A percentile compares a stretch with the other conserved stretches of the same genome.
phyloP scores from a whole-genome alignment of 1,284 basidiomycete species.

The Thelephora terrestris region DNA sequence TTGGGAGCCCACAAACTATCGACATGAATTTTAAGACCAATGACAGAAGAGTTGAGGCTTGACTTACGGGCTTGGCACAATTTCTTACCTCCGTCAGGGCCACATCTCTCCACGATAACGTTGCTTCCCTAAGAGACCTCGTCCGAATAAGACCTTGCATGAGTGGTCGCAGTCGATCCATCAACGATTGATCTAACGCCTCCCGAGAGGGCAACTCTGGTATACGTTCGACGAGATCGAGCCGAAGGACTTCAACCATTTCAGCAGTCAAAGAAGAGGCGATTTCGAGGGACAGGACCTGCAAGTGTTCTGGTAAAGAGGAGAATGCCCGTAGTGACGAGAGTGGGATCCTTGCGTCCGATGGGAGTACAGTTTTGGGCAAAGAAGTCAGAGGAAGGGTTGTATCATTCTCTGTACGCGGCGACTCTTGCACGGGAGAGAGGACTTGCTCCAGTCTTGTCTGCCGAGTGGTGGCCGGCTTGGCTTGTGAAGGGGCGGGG shows the following conservation, averaged over 20 bases:
- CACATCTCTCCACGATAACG: slow-evolving; percentile 68
- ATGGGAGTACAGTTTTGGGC: slow-evolving; percentile 11
- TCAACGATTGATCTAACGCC: slow-evolving; percentile 30
- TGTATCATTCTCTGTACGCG: slow-evolving; percentile 12
- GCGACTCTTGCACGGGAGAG: slow-evolving; percentile 24
- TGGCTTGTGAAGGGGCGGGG: background rate
- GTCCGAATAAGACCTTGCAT: slow-evolving; percentile 71
- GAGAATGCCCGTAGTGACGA: slow-evolving; percentile 62
- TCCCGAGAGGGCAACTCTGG: slow-evolving; percentile 16
- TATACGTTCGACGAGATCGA: slow-evolving; percentile 54
- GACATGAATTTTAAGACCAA: background rate
- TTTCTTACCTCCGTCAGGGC: slow-evolving; percentile 59
- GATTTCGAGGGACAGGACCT: slow-evolving; percentile 59
- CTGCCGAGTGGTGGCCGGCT: slow-evolving; percentile 2
- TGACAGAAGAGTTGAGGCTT: slow-evolving; percentile 6
- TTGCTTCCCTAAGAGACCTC: slow-evolving; percentile 59
- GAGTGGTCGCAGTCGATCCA: slow-evolving; percentile 59
- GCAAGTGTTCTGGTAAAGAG: slow-evolving; percentile 60
- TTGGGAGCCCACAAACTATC: no score
- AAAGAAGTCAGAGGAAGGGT: background rate
- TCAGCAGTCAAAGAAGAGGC: slow-evolving; percentile 72
- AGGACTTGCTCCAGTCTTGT: slow-evolving; percentile 8
- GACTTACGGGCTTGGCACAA: slow-evolving; percentile 47
- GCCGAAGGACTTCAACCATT: slow-evolving; percentile 58
- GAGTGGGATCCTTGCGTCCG: slow-evolving; percentile 27